These are phyloP conservation scores for Saitozyma sp. DNA, from an alignment of 768 basidiomycete genomes.

Conservation along the genomic window DNA sequence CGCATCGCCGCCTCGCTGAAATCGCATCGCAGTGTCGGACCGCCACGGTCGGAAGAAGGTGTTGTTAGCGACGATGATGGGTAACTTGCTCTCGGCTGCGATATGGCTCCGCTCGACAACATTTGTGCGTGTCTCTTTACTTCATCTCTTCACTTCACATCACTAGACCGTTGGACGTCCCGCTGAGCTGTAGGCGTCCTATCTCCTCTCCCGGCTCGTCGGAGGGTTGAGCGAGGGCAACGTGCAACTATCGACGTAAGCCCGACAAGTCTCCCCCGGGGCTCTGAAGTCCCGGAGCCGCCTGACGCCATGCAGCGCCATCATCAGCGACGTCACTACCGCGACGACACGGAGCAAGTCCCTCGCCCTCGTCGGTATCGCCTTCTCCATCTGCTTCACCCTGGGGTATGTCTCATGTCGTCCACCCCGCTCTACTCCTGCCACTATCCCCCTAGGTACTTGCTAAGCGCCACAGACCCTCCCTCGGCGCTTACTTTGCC, in stretches of 20 bases:
- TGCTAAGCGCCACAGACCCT: constrained; percentile 57
- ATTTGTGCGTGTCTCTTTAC: constrained; percentile 57
- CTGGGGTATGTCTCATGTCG: constrained; percentile 35
- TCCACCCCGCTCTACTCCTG: too few species aligned
- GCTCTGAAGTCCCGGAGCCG: neutral
- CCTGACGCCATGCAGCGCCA: constrained; percentile 63
- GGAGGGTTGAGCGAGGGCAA: constrained; percentile 96
- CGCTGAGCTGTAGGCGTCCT: constrained; percentile 58
- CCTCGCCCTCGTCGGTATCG: constrained; percentile 89
- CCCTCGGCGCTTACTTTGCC: constrained; percentile 94
- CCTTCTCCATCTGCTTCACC: constrained; percentile 88
- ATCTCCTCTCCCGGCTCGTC: constrained; percentile 82
- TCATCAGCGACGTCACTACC: constrained; percentile 85
- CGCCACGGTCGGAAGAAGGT: constrained; percentile 82
- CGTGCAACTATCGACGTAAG: constrained; percentile 90
- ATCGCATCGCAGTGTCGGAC: constrained; percentile 65
- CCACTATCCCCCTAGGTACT: neutral
- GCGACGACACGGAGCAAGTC: constrained; percentile 77
- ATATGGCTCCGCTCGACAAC: constrained; percentile 90
- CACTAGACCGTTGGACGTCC: neutral
- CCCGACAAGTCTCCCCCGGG: constrained; percentile 17
- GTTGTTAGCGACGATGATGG: constrained; percentile 82
- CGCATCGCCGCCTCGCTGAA: constrained; percentile 5
- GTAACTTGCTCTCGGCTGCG: constrained; percentile 86
- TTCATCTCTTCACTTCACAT: too few species aligned